Conservation (phyloP, 2,329 filamentous ascomycete species). For the Fusarium sp. region DNA sequence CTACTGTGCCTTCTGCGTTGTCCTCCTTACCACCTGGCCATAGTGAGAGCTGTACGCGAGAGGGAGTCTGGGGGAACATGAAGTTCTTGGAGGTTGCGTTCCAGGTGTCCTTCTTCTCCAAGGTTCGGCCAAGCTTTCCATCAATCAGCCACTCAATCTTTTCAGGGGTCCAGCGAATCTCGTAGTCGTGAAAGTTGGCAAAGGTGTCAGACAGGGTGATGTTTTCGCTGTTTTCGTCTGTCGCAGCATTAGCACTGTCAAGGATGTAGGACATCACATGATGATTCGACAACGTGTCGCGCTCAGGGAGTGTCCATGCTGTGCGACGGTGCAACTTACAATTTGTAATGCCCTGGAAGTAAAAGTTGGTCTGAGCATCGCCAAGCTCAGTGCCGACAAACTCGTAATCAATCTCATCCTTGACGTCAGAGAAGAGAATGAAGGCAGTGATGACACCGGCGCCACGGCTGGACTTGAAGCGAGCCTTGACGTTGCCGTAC, state of each 20-base stretch:
- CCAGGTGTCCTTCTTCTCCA: constrained; percentile 83
- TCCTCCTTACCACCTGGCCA: constrained; percentile 88
- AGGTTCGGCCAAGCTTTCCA: constrained; percentile 76
- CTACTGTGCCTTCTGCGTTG: constrained; percentile 85
- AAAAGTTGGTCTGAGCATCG: constrained; percentile 92
- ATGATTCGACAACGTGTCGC: constrained; percentile 3
- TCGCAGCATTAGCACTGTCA: constrained; percentile 18
- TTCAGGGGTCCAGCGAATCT: constrained; percentile 92
- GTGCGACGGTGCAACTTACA: constrained; percentile 66
- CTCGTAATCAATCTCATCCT: constrained; percentile 99
- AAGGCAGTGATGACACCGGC: constrained; percentile 95
- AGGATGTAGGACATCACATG: constrained; percentile 18
- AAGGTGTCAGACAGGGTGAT: constrained; percentile 76
- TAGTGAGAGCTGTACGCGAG: constrained; percentile 90
- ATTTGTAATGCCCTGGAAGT: constrained; percentile 91
- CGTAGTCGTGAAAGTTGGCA: constrained; percentile 84
- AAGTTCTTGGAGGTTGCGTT: constrained; percentile 84
- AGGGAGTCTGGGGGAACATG: constrained; percentile 89
- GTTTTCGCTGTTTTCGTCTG: constrained; percentile 80
- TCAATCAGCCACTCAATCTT: constrained; percentile 87
- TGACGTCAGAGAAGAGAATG: constrained; percentile 92
- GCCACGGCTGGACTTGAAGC: constrained; percentile 83
- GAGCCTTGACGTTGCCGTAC: constrained; percentile 93
- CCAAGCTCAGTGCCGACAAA: constrained; percentile 83
- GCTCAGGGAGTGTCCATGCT: constrained; percentile 8